Base-by-base conservation (phyloP, 2,329 filamentous ascomycete genomes). In the Salinomyces thailandicus region DNA sequence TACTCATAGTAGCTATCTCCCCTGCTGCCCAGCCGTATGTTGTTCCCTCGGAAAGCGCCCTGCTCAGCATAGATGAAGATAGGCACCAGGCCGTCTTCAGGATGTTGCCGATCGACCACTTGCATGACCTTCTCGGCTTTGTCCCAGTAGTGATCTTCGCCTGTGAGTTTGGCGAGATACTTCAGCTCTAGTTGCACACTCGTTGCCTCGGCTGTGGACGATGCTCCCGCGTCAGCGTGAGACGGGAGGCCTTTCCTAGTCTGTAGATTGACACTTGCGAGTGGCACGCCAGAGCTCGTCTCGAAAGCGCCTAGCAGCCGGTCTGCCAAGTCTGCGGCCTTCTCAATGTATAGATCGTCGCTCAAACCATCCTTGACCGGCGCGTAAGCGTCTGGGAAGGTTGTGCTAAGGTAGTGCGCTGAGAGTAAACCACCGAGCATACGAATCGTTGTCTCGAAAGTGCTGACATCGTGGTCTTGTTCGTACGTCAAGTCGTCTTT, bases 1-100 rank as follows among this genome's bases (percentile, higher is more conserved):
- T 98, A 98, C 63, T 98, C 85, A 63, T 98, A 98, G 64, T 96
- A 98, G 32, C 87, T 95, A 65, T 98, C 91, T 31, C 91, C 91
- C 43, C 91, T 77, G 58, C 85, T 95, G 26, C 91, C 91, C 15
- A 96, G 71, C 13, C 91, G 82, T 52, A 98, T 89, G 54, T 95
- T 93, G 14, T 77, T 63, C 14, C 85, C 85, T 34, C 76, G 73
- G 62, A 96, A 98, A 36, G 76, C 66, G 38, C 91, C 91, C 9
- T 68, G 77, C 18, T 78, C 74, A 3, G 91, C 77, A 57, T 85
- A 79, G 48, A 98, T 81, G 62, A 81, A 96, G 52, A 96, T 96
- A 20, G 89, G 91, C 3, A 96, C 71, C 13, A 98, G 73, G 1
- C 89, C 89, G 54, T 89, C 87, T 55, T 79, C 66, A 35, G 73